These are phyloP conservation scores for Arthrobotrys entomopaga DNA, from an alignment of 2,329 filamentous ascomycete species.

Conservation along the genomic window DNA sequence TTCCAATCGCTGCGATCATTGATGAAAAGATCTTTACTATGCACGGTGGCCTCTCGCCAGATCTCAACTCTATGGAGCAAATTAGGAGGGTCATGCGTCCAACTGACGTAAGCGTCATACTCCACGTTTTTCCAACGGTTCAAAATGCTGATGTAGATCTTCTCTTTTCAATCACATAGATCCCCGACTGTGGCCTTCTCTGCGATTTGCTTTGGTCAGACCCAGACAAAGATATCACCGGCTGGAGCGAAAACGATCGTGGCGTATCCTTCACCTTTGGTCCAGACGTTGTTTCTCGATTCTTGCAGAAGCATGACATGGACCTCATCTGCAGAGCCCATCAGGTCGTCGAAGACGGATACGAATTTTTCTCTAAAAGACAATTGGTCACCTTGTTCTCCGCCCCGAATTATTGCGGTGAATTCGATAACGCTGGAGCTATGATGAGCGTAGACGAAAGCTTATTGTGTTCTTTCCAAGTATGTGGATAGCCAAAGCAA, in stretches of 20 bases:
- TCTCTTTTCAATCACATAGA: slow-evolving; percentile 69
- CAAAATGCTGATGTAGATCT: slow-evolving; percentile 56
- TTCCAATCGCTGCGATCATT: slow-evolving; percentile 98
- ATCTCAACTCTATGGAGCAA: slow-evolving; percentile 99
- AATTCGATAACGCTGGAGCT: slow-evolving; percentile 98
- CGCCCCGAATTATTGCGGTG: slow-evolving; percentile 98
- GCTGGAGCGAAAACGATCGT: slow-evolving; percentile 98
- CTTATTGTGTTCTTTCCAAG: slow-evolving; percentile 98
- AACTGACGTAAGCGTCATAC: slow-evolving; percentile 81
- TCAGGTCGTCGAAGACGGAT: slow-evolving; percentile 98
- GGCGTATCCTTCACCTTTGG: slow-evolving; percentile 99
- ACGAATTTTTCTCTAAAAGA: slow-evolving; percentile 99
- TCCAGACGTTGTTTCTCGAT: slow-evolving; percentile 94
- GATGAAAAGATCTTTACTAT: slow-evolving; percentile 99
- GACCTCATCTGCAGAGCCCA: slow-evolving; percentile 98
- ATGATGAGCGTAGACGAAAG: slow-evolving; percentile 99
- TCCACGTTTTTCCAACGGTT: slow-evolving; percentile 55
- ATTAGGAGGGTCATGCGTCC: slow-evolving; percentile 98
- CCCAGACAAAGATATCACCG: slow-evolving; percentile 98
- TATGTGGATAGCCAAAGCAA: slow-evolving; percentile 62
- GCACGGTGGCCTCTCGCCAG: slow-evolving; percentile 96
- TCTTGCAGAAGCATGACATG: slow-evolving; percentile 99
- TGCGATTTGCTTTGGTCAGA: slow-evolving; percentile 99
- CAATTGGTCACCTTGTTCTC: slow-evolving; percentile 97
- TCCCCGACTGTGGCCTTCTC: slow-evolving; percentile 95